phyloP scores from a whole-genome alignment of 2,329 filamentous ascomycete genomes.

The Sporothrix brunneoviolacea region DNA sequence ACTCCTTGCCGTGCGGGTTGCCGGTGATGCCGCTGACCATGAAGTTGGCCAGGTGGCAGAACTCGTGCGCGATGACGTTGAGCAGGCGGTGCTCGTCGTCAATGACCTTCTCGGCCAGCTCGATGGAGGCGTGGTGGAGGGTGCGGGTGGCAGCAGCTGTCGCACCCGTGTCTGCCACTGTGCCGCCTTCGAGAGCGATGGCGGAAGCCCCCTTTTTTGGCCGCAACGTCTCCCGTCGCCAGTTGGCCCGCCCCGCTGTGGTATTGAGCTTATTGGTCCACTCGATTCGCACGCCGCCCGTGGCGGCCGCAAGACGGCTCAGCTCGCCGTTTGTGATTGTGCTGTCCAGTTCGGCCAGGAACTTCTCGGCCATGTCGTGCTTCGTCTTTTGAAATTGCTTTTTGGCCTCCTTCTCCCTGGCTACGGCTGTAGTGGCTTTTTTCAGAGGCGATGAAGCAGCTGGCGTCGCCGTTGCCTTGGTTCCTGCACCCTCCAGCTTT shows the following conservation, averaged over 20 bases:
- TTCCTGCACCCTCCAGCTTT: background rate
- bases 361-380: slow-evolving; percentile 53
- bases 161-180: background rate
- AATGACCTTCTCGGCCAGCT: slow-evolving; percentile 84
- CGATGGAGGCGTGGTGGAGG: slow-evolving; percentile 67
- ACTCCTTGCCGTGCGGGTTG: slow-evolving; percentile 22
- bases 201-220: slow-evolving; percentile 17
- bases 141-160: slow-evolving; percentile 23
- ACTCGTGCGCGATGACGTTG: slow-evolving; percentile 93
- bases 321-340: slow-evolving; percentile 57
- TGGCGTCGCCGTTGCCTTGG: background rate
- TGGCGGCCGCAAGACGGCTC: slow-evolving; percentile 47
- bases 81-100: slow-evolving; percentile 68
- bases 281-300: slow-evolving; percentile 63
- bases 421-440: slow-evolving; percentile 25
- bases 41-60: slow-evolving; percentile 89
- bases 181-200: background rate
- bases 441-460: slow-evolving; percentile 17
- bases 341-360: slow-evolving; percentile 62
- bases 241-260: slow-evolving; percentile 70
- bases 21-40: slow-evolving; percentile 59
- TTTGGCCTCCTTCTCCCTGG: slow-evolving; percentile 36
- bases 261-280: slow-evolving; percentile 77
- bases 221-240: slow-evolving; percentile 54
- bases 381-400: slow-evolving; percentile 59